Percentiles rank a stretch among this genome's conserved stretches.
Evolutionary conservation across 768 basidiomycete genomes (phyloP).

Genomic region (Russula lepida): DNA sequence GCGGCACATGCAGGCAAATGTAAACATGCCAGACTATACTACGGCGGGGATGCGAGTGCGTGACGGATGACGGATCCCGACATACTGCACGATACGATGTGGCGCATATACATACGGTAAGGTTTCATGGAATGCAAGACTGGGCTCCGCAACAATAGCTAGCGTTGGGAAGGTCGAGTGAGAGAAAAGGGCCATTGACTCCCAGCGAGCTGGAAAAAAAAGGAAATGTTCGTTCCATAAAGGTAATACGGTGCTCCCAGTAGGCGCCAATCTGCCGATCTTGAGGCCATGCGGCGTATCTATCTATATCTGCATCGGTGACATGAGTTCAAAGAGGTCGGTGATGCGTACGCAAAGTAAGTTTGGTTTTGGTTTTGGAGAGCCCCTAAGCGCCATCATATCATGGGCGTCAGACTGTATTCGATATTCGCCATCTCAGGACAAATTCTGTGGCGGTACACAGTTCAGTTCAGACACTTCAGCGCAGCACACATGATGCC

Average conservation of each 20-base stretch:
- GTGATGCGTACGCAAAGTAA: too few relatives aligned
- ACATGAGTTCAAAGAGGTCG: not conserved
- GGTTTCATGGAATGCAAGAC: not conserved
- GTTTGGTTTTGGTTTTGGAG: too few relatives aligned
- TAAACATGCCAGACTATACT: not conserved
- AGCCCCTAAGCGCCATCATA: too few relatives aligned
- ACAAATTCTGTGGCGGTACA: not conserved
- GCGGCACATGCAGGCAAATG: too few relatives aligned
- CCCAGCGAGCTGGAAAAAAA: not conserved
- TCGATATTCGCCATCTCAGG: too few relatives aligned
- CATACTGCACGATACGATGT: not conserved
- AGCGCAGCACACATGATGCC: not conserved
- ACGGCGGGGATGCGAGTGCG: not conserved
- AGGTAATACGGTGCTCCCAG: not conserved
- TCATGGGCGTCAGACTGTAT: too few relatives aligned
- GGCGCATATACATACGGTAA: not conserved
- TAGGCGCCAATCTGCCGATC: not conserved
- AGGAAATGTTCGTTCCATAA: not conserved
- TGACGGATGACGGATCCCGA: not conserved
- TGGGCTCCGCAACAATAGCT: not conserved
- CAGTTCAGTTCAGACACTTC: too few relatives aligned
- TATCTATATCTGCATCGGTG: not conserved
- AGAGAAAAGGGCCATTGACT: slow-evolving; percentile 1
- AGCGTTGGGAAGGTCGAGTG: not conserved
- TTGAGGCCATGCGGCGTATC: not conserved